These are phyloP conservation scores for Pyrenophora seminiperda DNA, from an alignment of 2,329 filamentous ascomycete species.

Conservation along the genomic window DNA sequence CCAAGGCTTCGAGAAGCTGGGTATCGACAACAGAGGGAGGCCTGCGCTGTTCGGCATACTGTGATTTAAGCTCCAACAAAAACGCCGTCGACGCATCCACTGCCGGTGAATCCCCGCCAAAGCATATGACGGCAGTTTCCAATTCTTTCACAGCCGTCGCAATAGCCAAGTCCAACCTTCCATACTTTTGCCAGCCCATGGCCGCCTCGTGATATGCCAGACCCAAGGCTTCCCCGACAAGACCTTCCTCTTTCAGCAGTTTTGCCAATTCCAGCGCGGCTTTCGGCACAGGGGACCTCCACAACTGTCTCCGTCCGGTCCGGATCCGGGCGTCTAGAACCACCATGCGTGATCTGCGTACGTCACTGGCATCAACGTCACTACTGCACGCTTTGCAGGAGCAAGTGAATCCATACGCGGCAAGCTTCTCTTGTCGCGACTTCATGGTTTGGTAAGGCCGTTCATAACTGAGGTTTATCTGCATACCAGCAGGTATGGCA, in stretches of 20 bases:
- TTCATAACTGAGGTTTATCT: constrained; percentile 40
- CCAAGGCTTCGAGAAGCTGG: background rate
- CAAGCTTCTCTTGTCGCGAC: constrained; percentile 26
- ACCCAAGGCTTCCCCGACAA: constrained; percentile 26
- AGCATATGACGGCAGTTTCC: constrained; percentile 18
- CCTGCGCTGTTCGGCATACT: background rate
- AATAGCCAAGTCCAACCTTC: constrained; percentile 18
- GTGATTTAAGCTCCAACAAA: constrained; percentile 5
- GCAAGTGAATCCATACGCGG: constrained; percentile 30
- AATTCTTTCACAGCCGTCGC: constrained; percentile 18
- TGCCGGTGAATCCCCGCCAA: constrained; percentile 15
- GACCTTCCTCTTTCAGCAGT: constrained; percentile 22
- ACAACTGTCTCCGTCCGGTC: constrained; percentile 17
- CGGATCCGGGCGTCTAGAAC: constrained; percentile 21
- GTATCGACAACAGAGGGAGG: background rate
- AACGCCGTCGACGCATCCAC: constrained; percentile 14
- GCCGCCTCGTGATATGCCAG: constrained; percentile 27
- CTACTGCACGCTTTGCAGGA: constrained; percentile 34
- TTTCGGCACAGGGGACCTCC: constrained; percentile 17
- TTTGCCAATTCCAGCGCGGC: constrained; percentile 20
- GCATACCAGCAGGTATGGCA: constrained; percentile 35
- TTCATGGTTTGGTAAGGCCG: constrained; percentile 24
- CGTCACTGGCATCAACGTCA: constrained; percentile 11
- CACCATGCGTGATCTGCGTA: constrained; percentile 22
- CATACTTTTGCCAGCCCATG: constrained; percentile 21